Evolutionary conservation across 805 yeast genomes (phyloP), one percentile per base, ranked within the genome.

Genomic region (Sugiyamaella chiloensis): DNA sequence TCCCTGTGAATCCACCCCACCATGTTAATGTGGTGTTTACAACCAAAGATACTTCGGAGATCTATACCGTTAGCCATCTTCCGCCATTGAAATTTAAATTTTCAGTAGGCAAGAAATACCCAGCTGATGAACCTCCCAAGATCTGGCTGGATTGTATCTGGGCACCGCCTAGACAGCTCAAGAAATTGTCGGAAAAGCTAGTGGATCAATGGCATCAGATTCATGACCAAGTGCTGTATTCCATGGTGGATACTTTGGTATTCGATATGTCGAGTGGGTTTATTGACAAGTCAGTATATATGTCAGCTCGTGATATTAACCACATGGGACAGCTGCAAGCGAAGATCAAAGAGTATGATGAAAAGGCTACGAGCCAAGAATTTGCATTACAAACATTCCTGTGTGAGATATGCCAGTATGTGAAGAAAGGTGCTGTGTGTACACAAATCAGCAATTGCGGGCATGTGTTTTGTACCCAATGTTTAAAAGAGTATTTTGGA

Each of bases 401-500:
- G 9, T 55, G 59, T 39, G 52, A 52, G 29, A 53, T 55, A 19
- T 55, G 59, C 44, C 57, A 54, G 42, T 44, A 47, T 37, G 26
- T 32, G 17, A 52, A 48, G 34, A 44, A 46, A 24, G 59, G 59
- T 9, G 12, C 30, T 14, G 40, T 17, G 27, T 55, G 59, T 35
- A 42, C 51, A 6, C 48, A 47, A 32, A 24, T 55, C 20, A 21
- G 21, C 2, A 24, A 21, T 16, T 55, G 59, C 36, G 43, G 40
- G 17, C 54, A 55, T 47, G 56, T 55, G 16, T 53, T 54, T 40
- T 55, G 59, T 32, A 47, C 53, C 2, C 32, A 40, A 2, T 55
- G 59, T 40, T 41, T 55, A 14, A 30, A 14, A 7, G 54, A 47
- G 8, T 55, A 53, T 42, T 52, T 31, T 39, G 32, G 37, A 7